Base-by-base conservation (phyloP, 192 early-diverging fungal species). In the Dispira simplex region DNA sequence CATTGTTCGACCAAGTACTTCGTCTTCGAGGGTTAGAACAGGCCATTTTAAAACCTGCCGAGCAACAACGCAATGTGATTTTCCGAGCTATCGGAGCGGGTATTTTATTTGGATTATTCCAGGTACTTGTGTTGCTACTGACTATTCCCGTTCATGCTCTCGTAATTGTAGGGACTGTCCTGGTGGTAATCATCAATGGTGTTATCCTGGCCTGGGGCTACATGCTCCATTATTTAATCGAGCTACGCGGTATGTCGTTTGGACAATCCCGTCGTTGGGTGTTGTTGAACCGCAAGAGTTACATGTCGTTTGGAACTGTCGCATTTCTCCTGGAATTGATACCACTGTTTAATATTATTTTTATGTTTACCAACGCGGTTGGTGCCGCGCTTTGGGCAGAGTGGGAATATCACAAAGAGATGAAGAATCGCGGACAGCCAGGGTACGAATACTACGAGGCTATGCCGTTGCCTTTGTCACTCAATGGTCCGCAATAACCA, bases 291-390 rank as follows among this genome's bases (percentile, higher is more conserved):
- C 43, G 59, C 20, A 13, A 21, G 18, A 44, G 26, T 11, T 62
- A 44, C 23, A 44, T 44, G n/a, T 14, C n/a, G 2, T 62, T 62
- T 45, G 59, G 59, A 32, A 45, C 20, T 20, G 63, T 64, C 21
- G 68, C 71, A 13, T 46, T 71, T 21, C 64, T 64, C 14, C 55
- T 75, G n/a, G 64, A 75, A 63, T 21, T 75, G 54, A 47, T 77
- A 5, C 76, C 76, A 21, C 28, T 62, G n/a, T 45, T 62, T 62
- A 62, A 62, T n/a, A 63, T 75, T 46, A 23, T 72, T 21, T 77
- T 75, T 47, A 66, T 67, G 57, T 71, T 77, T 46, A 77, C 75
- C 14, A 77, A 77, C 66, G 65, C 66, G n/a, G 64, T 77, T 16
- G 75, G 75, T 13, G 69, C 72, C 3, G 75, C 69, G 25, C 67